A percentile compares a stretch with the other conserved stretches of the same genome.
These are phyloP conservation scores for Candida saitoana DNA, from an alignment of 805 yeast genomes.

Conservation along the genomic window DNA sequence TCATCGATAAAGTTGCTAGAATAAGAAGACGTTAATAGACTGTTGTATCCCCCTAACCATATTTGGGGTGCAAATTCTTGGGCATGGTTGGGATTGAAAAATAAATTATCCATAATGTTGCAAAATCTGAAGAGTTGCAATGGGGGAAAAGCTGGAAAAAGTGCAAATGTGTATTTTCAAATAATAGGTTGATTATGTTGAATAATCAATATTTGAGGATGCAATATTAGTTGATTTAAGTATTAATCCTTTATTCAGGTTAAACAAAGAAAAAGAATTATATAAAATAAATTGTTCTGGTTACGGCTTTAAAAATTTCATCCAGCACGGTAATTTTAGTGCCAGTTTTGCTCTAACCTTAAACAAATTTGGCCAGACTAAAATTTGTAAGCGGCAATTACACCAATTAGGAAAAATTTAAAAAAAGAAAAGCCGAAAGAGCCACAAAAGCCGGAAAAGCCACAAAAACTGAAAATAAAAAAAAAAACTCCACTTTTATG, in stretches of 20 bases:
- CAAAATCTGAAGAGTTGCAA: neutral
- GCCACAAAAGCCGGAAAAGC: neutral
- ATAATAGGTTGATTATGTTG: neutral
- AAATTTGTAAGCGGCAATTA: too few relatives aligned
- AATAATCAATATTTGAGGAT: neutral
- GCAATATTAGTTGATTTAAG: neutral
- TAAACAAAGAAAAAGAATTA: neutral
- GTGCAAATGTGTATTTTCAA: neutral
- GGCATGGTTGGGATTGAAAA: constrained; percentile 11
- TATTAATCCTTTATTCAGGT: neutral
- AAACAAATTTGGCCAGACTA: too few relatives aligned
- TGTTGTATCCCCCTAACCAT: constrained; percentile 23
- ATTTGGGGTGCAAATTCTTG: constrained; percentile 27
- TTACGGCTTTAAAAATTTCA: constrained; percentile 1
- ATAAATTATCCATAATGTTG: constrained; percentile 3
- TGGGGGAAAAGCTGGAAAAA: neutral
- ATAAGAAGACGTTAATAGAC: constrained; percentile 5
- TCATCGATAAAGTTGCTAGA: constrained; percentile 14
- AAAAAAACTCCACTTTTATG: too few relatives aligned
- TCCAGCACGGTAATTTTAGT: neutral
- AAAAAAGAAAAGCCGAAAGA: neutral
- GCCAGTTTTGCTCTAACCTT: neutral
- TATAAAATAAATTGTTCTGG: neutral
- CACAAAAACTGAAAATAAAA: too few relatives aligned
- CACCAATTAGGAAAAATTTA: too few relatives aligned